Percentiles rank a stretch among this genome's conserved stretches.
Conservation (phyloP, 2,329 filamentous ascomycete genomes). For the Stemphylium beticola region DNA sequence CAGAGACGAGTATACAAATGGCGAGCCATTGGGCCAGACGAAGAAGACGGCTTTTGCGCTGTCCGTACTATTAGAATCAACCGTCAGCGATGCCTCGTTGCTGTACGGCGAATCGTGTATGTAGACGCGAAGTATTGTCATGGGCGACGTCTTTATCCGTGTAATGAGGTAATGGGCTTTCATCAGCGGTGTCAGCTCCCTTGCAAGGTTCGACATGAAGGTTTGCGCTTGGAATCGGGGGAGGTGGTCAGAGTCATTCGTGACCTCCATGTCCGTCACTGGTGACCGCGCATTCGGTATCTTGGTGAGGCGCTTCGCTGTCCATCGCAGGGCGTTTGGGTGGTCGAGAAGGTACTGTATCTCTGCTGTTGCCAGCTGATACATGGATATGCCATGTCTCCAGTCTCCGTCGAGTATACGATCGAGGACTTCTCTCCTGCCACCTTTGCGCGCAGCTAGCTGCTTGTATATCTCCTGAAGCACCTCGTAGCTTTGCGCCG, state of each 20-base stretch:
- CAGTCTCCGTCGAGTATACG: conserved; percentile 64
- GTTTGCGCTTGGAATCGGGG: conserved; percentile 81
- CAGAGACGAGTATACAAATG: conserved; percentile 72
- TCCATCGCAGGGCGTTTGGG: conserved; percentile 59
- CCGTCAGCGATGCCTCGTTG: conserved; percentile 49
- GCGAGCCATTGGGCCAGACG: conserved; percentile 80
- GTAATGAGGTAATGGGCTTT: conserved; percentile 85
- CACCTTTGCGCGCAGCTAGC: conserved; percentile 53
- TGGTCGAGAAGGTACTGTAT: conserved; percentile 62
- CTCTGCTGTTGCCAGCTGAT: conserved; percentile 62
- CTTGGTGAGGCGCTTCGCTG: conserved; percentile 56
- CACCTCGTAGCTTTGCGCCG: conserved; percentile 68
- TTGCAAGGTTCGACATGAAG: conserved; percentile 77
- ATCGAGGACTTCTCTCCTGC: conserved; percentile 61
- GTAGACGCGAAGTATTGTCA: conserved; percentile 79
- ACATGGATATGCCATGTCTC: conserved; percentile 61
- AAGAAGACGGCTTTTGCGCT: conserved; percentile 76
- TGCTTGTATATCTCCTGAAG: conserved; percentile 62
- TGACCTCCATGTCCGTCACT: conserved; percentile 46
- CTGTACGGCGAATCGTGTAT: conserved; percentile 83
- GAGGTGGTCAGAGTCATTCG: conserved; percentile 49
- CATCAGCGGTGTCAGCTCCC: conserved; percentile 75
- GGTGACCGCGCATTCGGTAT: conserved; percentile 37
- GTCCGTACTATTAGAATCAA: conserved; percentile 54
- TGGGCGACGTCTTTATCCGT: conserved; percentile 69